These are phyloP conservation scores for Lentinula boryana DNA, from an alignment of 768 basidiomycete species.

Conservation along the genomic window DNA sequence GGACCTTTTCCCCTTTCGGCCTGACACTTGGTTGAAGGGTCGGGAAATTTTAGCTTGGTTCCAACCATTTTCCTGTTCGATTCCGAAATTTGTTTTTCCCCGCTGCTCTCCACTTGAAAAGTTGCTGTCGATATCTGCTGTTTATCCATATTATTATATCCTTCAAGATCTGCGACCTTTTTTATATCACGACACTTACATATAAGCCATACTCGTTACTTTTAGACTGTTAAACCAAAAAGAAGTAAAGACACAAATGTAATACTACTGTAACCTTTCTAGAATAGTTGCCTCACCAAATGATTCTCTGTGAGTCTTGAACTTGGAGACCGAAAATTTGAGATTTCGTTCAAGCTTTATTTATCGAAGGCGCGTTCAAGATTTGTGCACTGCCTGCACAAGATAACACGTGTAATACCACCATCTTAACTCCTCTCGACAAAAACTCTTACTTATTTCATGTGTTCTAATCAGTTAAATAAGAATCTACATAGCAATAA, in stretches of 20 bases:
- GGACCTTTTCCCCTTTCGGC: background rate
- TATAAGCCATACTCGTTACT: background rate
- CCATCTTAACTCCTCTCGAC: too few species aligned
- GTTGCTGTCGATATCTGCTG: background rate
- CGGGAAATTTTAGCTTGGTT: background rate
- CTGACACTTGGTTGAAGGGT: background rate
- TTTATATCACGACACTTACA: background rate
- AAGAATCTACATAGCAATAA: too few species aligned
- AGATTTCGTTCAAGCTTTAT: too few species aligned
- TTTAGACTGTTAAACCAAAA: background rate
- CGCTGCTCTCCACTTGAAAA: background rate
- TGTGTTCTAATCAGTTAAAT: too few species aligned
- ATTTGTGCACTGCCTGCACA: background rate
- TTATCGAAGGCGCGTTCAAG: background rate
- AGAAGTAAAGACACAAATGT: background rate
- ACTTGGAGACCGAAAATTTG: too few species aligned
- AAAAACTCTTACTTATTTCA: background rate
- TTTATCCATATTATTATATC: background rate
- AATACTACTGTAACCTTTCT: background rate
- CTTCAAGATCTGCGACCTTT: background rate
- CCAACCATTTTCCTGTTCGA: background rate
- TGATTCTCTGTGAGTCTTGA: too few species aligned
- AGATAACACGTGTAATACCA: background rate
- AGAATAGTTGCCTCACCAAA: background rate
- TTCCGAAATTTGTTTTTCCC: background rate